Evolutionary conservation across 2,329 filamentous ascomycete species (phyloP).

Genomic region (Colletotrichum kahawae): DNA sequence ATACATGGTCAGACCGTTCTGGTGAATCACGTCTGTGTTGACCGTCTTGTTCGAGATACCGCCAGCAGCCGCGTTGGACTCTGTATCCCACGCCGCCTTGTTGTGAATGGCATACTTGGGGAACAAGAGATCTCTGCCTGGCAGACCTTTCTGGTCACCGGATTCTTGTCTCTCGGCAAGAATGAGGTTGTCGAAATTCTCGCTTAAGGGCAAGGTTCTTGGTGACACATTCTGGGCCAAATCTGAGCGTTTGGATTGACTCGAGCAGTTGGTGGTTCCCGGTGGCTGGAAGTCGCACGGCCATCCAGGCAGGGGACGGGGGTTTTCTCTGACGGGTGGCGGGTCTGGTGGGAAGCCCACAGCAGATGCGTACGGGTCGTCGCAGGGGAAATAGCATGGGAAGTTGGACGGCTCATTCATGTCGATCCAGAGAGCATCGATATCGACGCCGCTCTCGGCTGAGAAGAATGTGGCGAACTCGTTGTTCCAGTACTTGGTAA

Average conservation of each 20-base stretch:
- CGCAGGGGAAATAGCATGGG: conserved; percentile 26
- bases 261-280: conserved; percentile 6
- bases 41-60: conserved; percentile 64
- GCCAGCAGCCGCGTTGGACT: conserved; percentile 34
- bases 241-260: conserved; percentile 15
- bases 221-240: not conserved
- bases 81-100: conserved; percentile 52
- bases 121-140: conserved; percentile 66
- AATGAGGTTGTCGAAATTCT: conserved; percentile 11
- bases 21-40: conserved; percentile 70
- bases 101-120: conserved; percentile 72
- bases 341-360: conserved; percentile 63
- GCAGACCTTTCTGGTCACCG: conserved; percentile 59
- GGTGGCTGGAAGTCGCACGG: conserved; percentile 38
- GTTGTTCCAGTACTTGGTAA: conserved; percentile 71
- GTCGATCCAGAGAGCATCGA: conserved; percentile 82
- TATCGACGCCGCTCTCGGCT: conserved; percentile 68
- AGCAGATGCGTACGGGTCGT: conserved; percentile 44
- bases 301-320: conserved; percentile 72
- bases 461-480: conserved; percentile 72
- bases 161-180: conserved; percentile 25
- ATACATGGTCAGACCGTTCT: conserved; percentile 71
- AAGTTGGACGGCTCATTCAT: conserved; percentile 57
- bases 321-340: conserved; percentile 66
- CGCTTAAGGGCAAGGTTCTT: not conserved